A percentile compares a stretch with the other conserved stretches of the same genome.
These are phyloP conservation scores for Quercus dentata DNA, from an alignment of 306 rosid species.

Conservation along the genomic window DNA sequence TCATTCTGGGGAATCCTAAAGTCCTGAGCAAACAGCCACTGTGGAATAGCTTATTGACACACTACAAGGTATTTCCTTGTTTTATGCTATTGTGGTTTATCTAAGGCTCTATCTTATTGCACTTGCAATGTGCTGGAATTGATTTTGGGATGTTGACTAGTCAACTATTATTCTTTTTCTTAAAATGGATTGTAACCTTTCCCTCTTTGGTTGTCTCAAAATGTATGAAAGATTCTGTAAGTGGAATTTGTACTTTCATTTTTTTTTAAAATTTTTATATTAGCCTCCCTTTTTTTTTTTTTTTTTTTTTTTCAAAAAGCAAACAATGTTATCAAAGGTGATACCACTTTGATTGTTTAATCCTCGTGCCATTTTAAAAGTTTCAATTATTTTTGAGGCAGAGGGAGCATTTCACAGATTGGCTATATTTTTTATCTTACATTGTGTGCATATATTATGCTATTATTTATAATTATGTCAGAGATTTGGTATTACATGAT, in stretches of 20 bases:
- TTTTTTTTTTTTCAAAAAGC: too few species aligned
- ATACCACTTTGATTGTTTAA: too few species aligned
- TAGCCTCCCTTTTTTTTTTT: too few species aligned
- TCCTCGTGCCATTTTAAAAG: too few species aligned
- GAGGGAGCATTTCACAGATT: not conserved
- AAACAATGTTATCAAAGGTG: too few species aligned
- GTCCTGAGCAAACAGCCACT: slow-evolving; percentile 97
- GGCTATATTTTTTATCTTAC: not conserved
- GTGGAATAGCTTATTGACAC: slow-evolving; percentile 95
- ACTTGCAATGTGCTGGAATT: slow-evolving; percentile 1
- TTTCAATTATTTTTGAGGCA: too few species aligned
- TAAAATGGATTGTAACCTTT: too few species aligned
- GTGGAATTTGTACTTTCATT: too few species aligned
- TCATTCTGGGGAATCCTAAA: slow-evolving; percentile 96
- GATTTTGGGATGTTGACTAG: not conserved
- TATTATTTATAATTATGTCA: not conserved
- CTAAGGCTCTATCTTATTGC: not conserved
- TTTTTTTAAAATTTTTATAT: too few species aligned
- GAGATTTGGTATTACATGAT: not conserved
- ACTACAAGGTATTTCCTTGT: slow-evolving; percentile 72
- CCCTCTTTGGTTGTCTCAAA: too few species aligned
- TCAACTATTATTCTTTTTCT: not conserved
- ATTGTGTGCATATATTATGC: not conserved
- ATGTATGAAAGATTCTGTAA: too few species aligned
- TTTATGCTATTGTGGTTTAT: not conserved